These are phyloP conservation scores for Bruguiera hainesii DNA, from an alignment of 441 rosid species.

Conservation along the genomic window DNA sequence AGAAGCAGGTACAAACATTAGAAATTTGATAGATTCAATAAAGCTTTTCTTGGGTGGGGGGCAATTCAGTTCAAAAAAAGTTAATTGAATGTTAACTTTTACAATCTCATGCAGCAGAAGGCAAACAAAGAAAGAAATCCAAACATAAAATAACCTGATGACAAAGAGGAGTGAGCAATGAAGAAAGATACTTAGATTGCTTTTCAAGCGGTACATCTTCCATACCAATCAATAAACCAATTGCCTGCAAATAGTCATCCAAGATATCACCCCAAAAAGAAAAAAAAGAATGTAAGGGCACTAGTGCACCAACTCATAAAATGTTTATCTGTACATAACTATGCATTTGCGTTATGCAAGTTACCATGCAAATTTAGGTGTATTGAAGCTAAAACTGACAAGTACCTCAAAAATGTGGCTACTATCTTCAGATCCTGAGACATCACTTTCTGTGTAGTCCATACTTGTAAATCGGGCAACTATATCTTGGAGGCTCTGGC, in stretches of 20 bases:
- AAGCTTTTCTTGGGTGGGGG: too few relatives aligned
- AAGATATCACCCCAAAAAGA: background rate
- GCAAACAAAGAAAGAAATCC: background rate
- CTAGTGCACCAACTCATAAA: background rate
- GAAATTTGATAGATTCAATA: too few relatives aligned
- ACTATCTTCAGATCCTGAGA: conserved; percentile 77
- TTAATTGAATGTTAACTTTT: background rate
- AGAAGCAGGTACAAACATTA: conserved; percentile 4
- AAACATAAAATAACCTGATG: conserved; percentile 59
- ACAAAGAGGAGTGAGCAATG: conserved; percentile 84
- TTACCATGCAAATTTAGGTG: background rate
- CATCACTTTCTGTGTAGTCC: conserved; percentile 44
- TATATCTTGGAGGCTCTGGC: conserved; percentile 80
- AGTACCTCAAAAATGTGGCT: conserved; percentile 89
- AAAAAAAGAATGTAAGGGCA: background rate
- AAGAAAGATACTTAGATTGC: conserved; percentile 85
- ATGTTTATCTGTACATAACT: background rate
- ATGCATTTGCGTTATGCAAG: background rate
- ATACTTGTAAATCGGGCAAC: conserved; percentile 61
- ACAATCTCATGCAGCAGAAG: background rate
- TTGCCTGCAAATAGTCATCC: conserved; percentile 50
- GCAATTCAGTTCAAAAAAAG: conserved; percentile 11
- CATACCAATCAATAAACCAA: conserved; percentile 86
- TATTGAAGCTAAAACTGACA: background rate
- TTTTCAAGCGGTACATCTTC: conserved; percentile 79